These are phyloP conservation scores for Bodo saltans DNA, from an alignment of 78 protist species.

Conservation along the genomic window DNA sequence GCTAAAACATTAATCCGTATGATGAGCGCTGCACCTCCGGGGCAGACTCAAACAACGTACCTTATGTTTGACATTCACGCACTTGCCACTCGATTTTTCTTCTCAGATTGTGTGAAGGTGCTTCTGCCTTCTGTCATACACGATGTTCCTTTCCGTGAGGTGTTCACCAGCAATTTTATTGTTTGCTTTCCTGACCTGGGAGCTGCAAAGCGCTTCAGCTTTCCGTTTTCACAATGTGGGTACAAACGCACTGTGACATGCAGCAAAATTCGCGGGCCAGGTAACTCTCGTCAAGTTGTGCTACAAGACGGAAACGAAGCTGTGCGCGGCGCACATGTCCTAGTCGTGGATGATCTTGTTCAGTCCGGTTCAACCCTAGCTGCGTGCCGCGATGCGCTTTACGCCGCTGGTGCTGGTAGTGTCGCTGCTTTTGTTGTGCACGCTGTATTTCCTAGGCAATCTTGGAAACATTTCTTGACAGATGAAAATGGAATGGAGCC, in stretches of 20 bases:
- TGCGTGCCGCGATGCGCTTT: slow-evolving; percentile 17
- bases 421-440: slow-evolving; percentile 43
- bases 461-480: slow-evolving; percentile 7
- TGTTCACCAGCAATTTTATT: neutral
- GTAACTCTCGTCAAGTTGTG: no score
- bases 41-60: slow-evolving; percentile 27
- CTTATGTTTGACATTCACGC: slow-evolving; percentile 50
- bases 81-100: slow-evolving; percentile 46
- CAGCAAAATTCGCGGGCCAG: no score
- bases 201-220: slow-evolving; percentile 47
- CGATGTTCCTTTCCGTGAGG: neutral
- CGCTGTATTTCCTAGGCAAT: slow-evolving; percentile 41
- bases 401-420: neutral
- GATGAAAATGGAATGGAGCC: neutral
- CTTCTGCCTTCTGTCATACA: slow-evolving; percentile 40
- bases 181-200: slow-evolving; percentile 62
- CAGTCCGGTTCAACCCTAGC: slow-evolving; percentile 52
- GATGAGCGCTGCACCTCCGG: slow-evolving; percentile 42
- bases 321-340: slow-evolving; percentile 34
- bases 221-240: neutral
- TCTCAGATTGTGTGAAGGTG: slow-evolving; percentile 11
- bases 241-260: no score
- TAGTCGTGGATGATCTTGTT: slow-evolving; percentile 56
- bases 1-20: slow-evolving; percentile 43
- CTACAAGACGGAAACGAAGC: neutral